Conservation (phyloP, 2,329 filamentous ascomycete species). For the Colletotrichum eleusines region DNA sequence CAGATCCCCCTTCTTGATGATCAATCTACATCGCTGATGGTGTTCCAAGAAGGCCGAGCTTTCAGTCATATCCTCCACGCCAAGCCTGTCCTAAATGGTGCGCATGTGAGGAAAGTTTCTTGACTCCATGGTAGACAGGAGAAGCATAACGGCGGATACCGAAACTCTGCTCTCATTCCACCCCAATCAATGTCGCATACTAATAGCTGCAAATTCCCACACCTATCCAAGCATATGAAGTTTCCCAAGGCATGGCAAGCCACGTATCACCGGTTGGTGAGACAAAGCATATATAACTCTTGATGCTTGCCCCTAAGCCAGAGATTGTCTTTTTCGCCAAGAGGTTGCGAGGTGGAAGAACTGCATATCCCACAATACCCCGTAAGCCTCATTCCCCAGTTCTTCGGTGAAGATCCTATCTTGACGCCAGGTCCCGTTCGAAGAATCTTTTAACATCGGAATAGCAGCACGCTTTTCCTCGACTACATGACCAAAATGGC, state of each 20-base stretch:
- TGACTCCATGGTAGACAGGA: background rate
- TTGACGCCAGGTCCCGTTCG: background rate
- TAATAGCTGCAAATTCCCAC: background rate
- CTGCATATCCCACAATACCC: background rate
- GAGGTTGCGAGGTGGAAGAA: background rate
- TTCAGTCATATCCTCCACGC: background rate
- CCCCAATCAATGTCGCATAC: background rate
- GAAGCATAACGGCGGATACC: background rate
- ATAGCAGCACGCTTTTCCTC: background rate
- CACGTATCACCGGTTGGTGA: background rate
- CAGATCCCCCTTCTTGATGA: too few relatives aligned
- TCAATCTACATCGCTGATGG: background rate
- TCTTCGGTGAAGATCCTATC: background rate
- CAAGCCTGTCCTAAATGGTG: background rate
- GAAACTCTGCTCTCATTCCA: background rate
- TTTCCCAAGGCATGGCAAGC: background rate
- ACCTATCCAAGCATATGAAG: background rate
- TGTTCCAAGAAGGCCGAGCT: background rate
- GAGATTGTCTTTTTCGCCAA: background rate
- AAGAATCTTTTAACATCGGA: too few relatives aligned
- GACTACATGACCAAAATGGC: background rate
- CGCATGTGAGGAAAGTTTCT: background rate
- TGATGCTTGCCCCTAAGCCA: background rate
- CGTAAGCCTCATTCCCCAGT: background rate
- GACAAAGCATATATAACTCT: background rate